phyloP scores from a whole-genome alignment of 2,329 filamentous ascomycete genomes.

The Cercospora sp. region DNA sequence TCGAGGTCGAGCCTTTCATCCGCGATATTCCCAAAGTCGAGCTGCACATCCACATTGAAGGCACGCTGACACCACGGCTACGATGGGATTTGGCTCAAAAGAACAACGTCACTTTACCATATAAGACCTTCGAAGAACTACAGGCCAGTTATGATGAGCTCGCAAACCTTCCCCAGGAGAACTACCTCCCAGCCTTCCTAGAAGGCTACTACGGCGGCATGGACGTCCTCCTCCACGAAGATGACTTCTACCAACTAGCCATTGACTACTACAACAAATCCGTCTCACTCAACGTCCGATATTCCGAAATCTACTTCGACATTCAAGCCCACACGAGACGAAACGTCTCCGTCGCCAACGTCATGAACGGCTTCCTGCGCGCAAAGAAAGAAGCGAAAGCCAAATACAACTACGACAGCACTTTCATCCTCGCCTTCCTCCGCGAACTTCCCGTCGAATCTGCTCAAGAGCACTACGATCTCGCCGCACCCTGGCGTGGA shows the following conservation, averaged over 20 bases:
- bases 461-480: conserved; percentile 44
- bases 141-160: conserved; percentile 38
- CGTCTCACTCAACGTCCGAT: conserved; percentile 43
- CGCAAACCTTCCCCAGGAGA: not conserved
- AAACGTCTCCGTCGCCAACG: conserved; percentile 38
- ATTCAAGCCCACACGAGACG: conserved; percentile 46
- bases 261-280: conserved; percentile 43
- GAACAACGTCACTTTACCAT: conserved; percentile 34
- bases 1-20: conserved; percentile 36
- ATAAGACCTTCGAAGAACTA: conserved; percentile 37
- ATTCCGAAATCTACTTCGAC: conserved; percentile 48
- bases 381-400: conserved; percentile 22
- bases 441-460: conserved; percentile 44
- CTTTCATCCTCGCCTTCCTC: conserved; percentile 49
- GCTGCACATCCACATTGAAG: conserved; percentile 52
- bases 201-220: conserved; percentile 31
- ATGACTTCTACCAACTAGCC: conserved; percentile 45
- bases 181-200: conserved; percentile 18
- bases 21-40: conserved; percentile 47
- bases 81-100: conserved; percentile 46
- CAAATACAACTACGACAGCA: conserved; percentile 7
- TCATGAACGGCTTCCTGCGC: conserved; percentile 41
- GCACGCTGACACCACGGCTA: conserved; percentile 45
- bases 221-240: conserved; percentile 39
- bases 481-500: conserved; percentile 45